Evolutionary conservation across 1,139 yeast species (phyloP), one percentile per base, ranked within the genome.

Genomic region (Suhomyces bribrorum): DNA sequence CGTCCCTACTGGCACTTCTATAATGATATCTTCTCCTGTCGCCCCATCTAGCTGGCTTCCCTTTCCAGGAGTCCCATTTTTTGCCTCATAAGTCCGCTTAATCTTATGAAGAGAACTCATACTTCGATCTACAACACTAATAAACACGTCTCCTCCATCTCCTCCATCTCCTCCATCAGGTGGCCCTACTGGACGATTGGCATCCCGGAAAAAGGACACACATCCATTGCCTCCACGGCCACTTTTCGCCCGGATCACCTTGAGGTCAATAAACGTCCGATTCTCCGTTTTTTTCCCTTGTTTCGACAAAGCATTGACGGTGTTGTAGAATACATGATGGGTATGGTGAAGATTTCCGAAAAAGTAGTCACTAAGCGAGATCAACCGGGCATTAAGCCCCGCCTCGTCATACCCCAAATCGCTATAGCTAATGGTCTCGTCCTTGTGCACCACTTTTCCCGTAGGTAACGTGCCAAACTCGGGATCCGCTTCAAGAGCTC

Each of bases 81-180:
- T 76, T 0, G 97, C 96, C 16, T 70, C 69, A 59, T 88, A 88
- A 9, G 76, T 73, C 31, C 83, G 75, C 45, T 77, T 77, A 16
- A 92, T 56, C 47, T 81, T 79, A 52, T 88, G 90, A 43, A 92
- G 63, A 1, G 92, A 81, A 26, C 82, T 77, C 38, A 83, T 53
- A 12, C 85, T 86, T 40, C 48, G 40, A 31, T 77, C 80, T 2
- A 83, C 82, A 2, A 95, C 96, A 56, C 82, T 86, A 4, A 92
- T 76, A 56, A 83, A 90, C 3, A 92, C 76, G 38, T 85, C 75
- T 2, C 98, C 98, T 9, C 98, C 98, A 45, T 73, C 69, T 5
- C 98, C 98, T 16, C 98, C 98, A 61, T 92, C 97, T 12, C 98
- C 98, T 16, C 98, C 98, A 60, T 90, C 96, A 0, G 98, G 95